Evolutionary conservation across 225 moss, liverwort and hornwort genomes (phyloP), one percentile per base, ranked within the genome.

Genomic region (Sphagnum contortum): DNA sequence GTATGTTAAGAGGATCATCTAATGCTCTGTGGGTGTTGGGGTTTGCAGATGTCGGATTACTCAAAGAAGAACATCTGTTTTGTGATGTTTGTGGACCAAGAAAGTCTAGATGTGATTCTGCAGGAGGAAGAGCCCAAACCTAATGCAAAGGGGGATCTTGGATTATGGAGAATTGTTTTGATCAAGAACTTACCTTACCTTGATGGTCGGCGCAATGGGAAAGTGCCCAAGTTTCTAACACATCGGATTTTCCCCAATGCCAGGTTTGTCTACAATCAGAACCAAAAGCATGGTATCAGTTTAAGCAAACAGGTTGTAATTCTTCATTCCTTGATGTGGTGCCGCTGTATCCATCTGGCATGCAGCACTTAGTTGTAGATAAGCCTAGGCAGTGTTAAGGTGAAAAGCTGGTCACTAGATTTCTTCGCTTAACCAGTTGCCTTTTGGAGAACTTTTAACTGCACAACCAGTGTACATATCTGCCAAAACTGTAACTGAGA

Each of bases 41-140:
- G 7, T 69, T 50, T 75, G 77, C 88, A 91, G 91, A 82, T 96
- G 72, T 85, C 92, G 5, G 75, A 14, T 70, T 83, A 84, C 9
- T 81, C 95, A 46, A 90, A 83, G 81, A 67, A 79, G 64, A 92
- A 79, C 46, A 90, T 92, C 46, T 96, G 95, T 74, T 96, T 96
- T 70, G 92, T 88, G 47, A 87, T 96, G 92, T 96, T 96, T 75
- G 88, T 96, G 75, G 96, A 96, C 71, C 87, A 92, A 75, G 69
- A 75, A 70, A 96, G 87, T 58, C 77, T 96, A 64, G 85, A 92
- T 71, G 90, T 83, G 57, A 87, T 96, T 75, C 61, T 68, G 66
- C 49, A 77, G 56, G 92, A 96, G 56, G 83, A 84, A 44, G 83
- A 77, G 58, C 29, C 29, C 29, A 79, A 65, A 68, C 85, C 81